Percentiles rank a stretch among this genome's conserved stretches.
Evolutionary conservation across 148 eudicot genomes (phyloP).

Genomic region (Agrostemma githago): DNA sequence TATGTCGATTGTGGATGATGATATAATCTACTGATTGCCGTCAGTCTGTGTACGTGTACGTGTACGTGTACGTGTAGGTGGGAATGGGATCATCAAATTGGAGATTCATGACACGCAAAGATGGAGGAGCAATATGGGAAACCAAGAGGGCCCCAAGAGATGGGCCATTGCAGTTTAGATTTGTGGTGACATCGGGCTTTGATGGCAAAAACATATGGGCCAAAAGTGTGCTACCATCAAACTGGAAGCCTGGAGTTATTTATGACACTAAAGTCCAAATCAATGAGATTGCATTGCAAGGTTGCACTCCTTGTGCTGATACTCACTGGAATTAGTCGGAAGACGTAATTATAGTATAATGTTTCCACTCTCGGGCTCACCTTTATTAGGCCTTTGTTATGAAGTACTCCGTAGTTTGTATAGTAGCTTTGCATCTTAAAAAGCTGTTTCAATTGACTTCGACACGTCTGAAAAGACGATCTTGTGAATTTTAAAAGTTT

Average conservation of each 20-base stretch:
- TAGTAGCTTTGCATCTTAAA: no score
- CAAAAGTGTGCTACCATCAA: conserved; percentile 50
- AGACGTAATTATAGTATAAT: no score
- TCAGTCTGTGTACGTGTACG: conserved; percentile 24
- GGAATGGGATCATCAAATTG: conserved; percentile 63
- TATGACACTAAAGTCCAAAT: conserved; percentile 54
- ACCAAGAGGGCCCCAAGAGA: conserved; percentile 39
- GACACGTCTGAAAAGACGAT: no score
- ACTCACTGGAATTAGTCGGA: conserved; percentile 18
- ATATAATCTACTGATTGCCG: no score
- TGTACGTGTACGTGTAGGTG: conserved; percentile 35
- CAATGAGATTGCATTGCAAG: conserved; percentile 45
- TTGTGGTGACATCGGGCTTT: conserved; percentile 63
- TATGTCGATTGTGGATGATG: no score
- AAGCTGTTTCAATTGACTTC: no score
- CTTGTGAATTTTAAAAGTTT: no score
- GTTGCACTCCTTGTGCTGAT: conserved; percentile 57
- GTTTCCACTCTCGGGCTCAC: neutral
- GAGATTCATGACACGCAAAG: conserved; percentile 49
- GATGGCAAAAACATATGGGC: conserved; percentile 75
- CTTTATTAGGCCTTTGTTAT: neutral
- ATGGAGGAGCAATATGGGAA: conserved; percentile 85
- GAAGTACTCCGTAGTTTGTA: no score
- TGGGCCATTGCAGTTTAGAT: conserved; percentile 58
- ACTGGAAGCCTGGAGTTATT: conserved; percentile 49